phyloP scores from a whole-genome alignment of 2,329 filamentous ascomycete species.

The Trichophyton schoenleinii region DNA sequence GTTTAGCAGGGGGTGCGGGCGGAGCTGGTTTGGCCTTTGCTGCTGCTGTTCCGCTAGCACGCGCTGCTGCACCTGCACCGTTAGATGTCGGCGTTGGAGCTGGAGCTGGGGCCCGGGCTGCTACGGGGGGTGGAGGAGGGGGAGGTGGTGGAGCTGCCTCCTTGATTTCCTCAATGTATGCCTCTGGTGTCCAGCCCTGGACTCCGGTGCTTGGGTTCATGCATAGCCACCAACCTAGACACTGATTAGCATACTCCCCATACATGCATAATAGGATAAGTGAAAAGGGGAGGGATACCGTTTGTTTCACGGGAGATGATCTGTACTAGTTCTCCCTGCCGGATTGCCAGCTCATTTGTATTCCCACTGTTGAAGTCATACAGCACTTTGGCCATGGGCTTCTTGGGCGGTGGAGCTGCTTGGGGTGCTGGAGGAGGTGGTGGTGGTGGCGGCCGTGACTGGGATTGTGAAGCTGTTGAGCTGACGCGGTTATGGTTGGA shows the following conservation, averaged over 20 bases:
- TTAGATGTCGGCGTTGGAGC: conserved; percentile 29
- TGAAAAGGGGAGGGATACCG: conserved; percentile 43
- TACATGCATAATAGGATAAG: neutral
- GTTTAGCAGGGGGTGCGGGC: conserved; percentile 66
- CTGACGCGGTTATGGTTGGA: conserved; percentile 42
- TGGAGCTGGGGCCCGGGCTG: conserved; percentile 45
- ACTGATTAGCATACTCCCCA: conserved; percentile 15
- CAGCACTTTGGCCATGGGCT: conserved; percentile 74
- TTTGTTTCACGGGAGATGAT: conserved; percentile 92
- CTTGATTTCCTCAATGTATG: conserved; percentile 70
- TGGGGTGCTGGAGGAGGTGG: conserved; percentile 55
- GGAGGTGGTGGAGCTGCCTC: conserved; percentile 50
- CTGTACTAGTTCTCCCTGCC: conserved; percentile 67
- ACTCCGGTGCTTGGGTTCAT: conserved; percentile 54
- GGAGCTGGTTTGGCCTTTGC: conserved; percentile 55
- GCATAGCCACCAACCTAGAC: conserved; percentile 88
- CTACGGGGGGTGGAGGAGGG: conserved; percentile 38
- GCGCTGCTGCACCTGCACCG: conserved; percentile 19
- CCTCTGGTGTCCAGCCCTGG: conserved; percentile 90
- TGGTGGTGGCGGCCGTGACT: conserved; percentile 54
- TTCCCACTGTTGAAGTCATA: conserved; percentile 84
- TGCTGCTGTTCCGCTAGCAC: conserved; percentile 25
- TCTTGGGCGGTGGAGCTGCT: conserved; percentile 47
- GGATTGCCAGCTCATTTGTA: conserved; percentile 72
- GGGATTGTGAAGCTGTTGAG: conserved; percentile 43